Evolutionary conservation across 192 early-diverging fungal species (phyloP).

Genomic region (Gryganskiella cystojenkinii): DNA sequence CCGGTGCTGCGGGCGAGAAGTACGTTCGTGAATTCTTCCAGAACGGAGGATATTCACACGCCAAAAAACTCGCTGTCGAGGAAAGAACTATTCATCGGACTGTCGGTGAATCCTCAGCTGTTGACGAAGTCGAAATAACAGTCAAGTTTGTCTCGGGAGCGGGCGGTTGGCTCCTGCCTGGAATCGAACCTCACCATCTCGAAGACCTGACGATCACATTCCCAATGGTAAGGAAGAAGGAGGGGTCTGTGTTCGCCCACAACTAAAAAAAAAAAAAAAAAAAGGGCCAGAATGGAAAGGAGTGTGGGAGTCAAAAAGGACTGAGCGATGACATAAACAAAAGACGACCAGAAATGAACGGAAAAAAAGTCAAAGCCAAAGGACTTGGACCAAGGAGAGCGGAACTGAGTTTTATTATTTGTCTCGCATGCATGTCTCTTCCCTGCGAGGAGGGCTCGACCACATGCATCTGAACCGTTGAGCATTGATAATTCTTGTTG

Average conservation of each 20-base stretch:
- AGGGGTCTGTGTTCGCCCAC: too few species aligned
- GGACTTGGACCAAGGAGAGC: too few species aligned
- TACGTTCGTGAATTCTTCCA: constrained; percentile 30
- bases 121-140: constrained; percentile 56
- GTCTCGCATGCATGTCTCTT: too few species aligned
- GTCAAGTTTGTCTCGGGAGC: constrained; percentile 55
- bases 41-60: constrained; percentile 26
- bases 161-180: constrained; percentile 54
- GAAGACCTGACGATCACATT: constrained; percentile 48
- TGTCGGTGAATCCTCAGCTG: constrained; percentile 48
- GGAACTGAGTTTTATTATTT: too few species aligned
- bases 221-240: constrained; percentile 51
- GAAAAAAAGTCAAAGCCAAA: too few species aligned
- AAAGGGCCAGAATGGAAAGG: too few species aligned
- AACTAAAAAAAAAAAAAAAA: too few species aligned
- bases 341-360: too few species aligned
- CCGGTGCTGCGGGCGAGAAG: constrained; percentile 29
- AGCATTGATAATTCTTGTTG: constrained; percentile 1
- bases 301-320: neutral
- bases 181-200: constrained; percentile 48
- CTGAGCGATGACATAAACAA: too few species aligned
- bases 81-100: constrained; percentile 50
- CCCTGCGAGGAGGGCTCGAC: neutral
- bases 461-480: neutral
- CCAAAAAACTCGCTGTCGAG: constrained; percentile 39